phyloP scores from a whole-genome alignment of 202 grass and related monocot species.

The Eragrostis tef region DNA sequence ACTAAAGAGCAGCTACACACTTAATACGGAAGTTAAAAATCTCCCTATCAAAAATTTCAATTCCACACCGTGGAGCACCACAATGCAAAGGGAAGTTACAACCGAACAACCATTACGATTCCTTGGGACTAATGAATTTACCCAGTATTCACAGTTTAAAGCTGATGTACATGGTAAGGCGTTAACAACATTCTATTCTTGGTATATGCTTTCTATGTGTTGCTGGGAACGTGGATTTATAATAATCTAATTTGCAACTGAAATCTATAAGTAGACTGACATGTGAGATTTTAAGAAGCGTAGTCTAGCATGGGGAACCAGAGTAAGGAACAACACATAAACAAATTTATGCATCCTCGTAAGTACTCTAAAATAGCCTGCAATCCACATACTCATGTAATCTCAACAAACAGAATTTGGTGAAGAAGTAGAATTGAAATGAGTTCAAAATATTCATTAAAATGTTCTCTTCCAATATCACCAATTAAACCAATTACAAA shows the following conservation, averaged over 20 bases:
- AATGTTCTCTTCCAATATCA: background rate
- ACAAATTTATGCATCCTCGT: conserved; percentile 7
- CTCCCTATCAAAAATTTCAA: conserved; percentile 5
- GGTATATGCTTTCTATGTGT: background rate
- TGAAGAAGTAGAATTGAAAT: conserved; percentile 2
- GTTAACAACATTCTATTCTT: conserved; percentile 2
- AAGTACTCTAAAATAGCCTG: background rate
- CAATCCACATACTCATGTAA: background rate
- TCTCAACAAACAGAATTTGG: background rate
- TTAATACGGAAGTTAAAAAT: background rate
- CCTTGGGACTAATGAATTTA: conserved; percentile 1
- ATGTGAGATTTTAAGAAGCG: conserved; percentile 14
- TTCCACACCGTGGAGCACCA: background rate
- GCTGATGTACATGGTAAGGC: conserved; percentile 1
- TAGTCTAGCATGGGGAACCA: conserved; percentile 12
- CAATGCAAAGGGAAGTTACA: background rate
- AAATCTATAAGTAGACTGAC: background rate
- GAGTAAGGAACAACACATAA: background rate
- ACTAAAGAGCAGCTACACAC: background rate
- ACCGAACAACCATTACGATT: background rate
- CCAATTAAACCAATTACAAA: background rate
- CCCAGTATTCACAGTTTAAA: background rate
- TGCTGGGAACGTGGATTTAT: conserved; percentile 15
- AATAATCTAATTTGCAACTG: background rate
- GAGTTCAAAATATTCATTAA: background rate